Evolutionary conservation across 2,329 filamentous ascomycete species (phyloP).

Genomic region (Ophiostoma himal-ulmi): DNA sequence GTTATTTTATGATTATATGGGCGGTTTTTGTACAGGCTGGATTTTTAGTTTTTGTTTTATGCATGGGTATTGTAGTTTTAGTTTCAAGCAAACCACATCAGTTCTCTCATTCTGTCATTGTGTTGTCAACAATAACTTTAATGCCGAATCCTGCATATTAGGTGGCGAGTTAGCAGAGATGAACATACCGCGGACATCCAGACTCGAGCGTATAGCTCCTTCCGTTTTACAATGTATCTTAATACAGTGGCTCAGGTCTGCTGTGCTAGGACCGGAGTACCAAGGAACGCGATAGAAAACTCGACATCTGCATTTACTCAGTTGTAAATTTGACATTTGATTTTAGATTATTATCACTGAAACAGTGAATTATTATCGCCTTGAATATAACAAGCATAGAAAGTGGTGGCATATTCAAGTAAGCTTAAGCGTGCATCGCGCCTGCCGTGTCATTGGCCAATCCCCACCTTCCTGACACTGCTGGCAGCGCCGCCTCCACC

Average conservation of each 20-base stretch:
- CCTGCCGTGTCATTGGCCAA: not conserved
- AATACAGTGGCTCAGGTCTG: conserved; percentile 1
- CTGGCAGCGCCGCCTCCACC: not conserved
- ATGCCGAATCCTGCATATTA: not conserved
- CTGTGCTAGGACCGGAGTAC: not conserved
- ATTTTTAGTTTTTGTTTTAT: not conserved
- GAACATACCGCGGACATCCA: not conserved
- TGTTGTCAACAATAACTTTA: not conserved
- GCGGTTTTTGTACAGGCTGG: not conserved
- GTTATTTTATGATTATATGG: not conserved
- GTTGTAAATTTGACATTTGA: not conserved
- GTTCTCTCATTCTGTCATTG: too few relatives aligned
- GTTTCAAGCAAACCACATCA: not conserved
- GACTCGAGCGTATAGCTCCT: not conserved
- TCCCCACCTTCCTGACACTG: not conserved
- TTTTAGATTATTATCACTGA: too few relatives aligned
- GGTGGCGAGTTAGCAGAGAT: not conserved
- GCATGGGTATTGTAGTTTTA: not conserved
- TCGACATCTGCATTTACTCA: not conserved
- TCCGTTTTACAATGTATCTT: not conserved
- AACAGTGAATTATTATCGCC: too few relatives aligned
- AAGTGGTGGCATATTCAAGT: not conserved
- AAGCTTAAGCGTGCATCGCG: not conserved
- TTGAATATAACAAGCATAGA: not conserved
- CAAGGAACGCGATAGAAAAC: not conserved